Evolutionary conservation across 441 rosid species (phyloP), one percentile per base, ranked within the genome.

Genomic region (Euphorbia corollata): DNA sequence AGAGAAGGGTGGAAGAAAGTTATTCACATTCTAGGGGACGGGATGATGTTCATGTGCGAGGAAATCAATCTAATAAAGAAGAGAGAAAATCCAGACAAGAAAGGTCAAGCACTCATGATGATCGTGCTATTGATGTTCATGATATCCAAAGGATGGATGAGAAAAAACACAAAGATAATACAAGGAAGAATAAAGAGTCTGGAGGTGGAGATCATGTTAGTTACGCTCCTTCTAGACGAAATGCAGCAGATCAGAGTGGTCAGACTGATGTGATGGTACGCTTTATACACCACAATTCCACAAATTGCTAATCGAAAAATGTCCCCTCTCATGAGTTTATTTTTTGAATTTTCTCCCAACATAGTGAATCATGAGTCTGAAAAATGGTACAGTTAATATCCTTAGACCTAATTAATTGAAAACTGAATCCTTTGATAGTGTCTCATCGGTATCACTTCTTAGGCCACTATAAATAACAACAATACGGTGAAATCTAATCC

Each of bases 51-150:
- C 75, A 84, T 79, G 74, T 75, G 53, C 88, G 84, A 41, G 83
- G 83, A 72, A 84, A 75, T 69, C 86, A 83, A 72, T 61, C 59
- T 69, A 68, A 43, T 67, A 76, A 72, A 34, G 89, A 84, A 63
- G 99, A 87, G 71, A 87, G 85, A 80, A 88, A 83, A 80, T 75
- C 86, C 56, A 80, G 91, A 80, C 97, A 82, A 68, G 97, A 88
- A 63, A 87, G 81, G 79, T 75, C 91, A 71, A 76, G 79, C 68
- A 61, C 77, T 73, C 91, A 87, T 43, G 77, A 63, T 76, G 94
- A 83, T 63, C 88, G 74, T 67, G 67, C 84, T 71, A 68, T 59
- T 66, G 83, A 80, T 78, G 63, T 74, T 68, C 77, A 80, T 50
- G 95, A 90, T 74, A 86, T 79, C 78, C 87, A 81, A 73, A 80